Conservation (phyloP, 75 land plant species). For the Sequoia sempervirens region DNA sequence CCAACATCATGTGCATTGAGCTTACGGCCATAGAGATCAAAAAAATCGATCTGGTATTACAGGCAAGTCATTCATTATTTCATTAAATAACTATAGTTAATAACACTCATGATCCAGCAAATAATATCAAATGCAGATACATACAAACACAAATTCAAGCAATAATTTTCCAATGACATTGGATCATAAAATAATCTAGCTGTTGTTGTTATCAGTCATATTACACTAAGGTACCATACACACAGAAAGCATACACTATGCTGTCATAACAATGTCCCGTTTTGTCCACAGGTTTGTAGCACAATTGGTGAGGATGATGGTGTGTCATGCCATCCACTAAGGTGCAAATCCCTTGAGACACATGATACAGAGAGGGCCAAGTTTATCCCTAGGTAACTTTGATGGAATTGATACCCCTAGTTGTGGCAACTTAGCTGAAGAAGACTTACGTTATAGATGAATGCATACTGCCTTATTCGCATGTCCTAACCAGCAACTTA, state of each 20-base stretch:
- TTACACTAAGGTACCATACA: not conserved
- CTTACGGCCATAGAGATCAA: slow-evolving; percentile 88
- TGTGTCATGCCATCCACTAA: no score
- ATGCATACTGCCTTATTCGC: no score
- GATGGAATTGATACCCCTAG: no score
- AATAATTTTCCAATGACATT: not conserved
- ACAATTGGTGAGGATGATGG: no score
- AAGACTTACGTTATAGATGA: no score
- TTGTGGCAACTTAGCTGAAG: no score
- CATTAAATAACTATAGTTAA: not conserved
- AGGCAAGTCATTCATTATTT: slow-evolving; percentile 2
- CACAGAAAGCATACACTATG: not conserved
- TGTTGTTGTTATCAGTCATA: not conserved
- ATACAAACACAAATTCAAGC: not conserved
- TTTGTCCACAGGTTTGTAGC: no score
- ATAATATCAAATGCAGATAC: not conserved
- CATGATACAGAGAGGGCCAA: no score
- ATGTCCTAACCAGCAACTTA: no score
- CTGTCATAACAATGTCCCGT: not conserved
- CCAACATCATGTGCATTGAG: slow-evolving; percentile 84
- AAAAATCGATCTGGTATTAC: slow-evolving; percentile 74
- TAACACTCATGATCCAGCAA: not conserved
- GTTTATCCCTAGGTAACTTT: no score
- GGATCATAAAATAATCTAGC: not conserved
- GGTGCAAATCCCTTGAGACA: no score